Conservation (phyloP, 2,329 filamentous ascomycete genomes). For the Calonectria montana region DNA sequence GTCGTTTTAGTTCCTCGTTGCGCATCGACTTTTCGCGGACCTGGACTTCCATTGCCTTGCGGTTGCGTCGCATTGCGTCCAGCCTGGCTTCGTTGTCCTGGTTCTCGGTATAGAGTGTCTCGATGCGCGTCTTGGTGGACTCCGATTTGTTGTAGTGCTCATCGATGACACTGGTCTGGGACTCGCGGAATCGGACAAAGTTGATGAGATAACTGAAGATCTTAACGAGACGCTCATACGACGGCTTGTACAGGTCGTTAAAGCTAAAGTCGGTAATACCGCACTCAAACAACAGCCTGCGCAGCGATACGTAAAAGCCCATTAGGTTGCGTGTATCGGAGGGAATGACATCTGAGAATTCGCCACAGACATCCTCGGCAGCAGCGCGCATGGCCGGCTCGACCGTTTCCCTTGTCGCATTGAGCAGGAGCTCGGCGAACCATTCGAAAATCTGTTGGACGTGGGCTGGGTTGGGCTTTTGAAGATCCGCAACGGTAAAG, state of each 20-base stretch:
- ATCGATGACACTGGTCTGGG: conserved; percentile 89
- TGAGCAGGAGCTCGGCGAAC: conserved; percentile 94
- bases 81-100: conserved; percentile 85
- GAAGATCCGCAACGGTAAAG: conserved; percentile 86
- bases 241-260: conserved; percentile 90
- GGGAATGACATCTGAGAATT: conserved; percentile 86
- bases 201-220: conserved; percentile 99
- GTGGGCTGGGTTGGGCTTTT: conserved; percentile 93
- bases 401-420: conserved; percentile 91
- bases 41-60: conserved; percentile 82
- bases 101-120: conserved; percentile 86
- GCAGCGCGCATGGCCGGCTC: conserved; percentile 96
- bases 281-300: conserved; percentile 84
- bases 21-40: conserved; percentile 86
- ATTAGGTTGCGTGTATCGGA: conserved; percentile 92
- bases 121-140: conserved; percentile 86
- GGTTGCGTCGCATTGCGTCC: conserved; percentile 82
- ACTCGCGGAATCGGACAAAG: conserved; percentile 96
- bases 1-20: conserved; percentile 88
- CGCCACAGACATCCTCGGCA: conserved; percentile 86
- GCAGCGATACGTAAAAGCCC: conserved; percentile 91
- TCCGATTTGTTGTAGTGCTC: conserved; percentile 94
- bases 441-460: conserved; percentile 99
- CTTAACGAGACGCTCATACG: conserved; percentile 88
- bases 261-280: conserved; percentile 95